Percentiles rank a stretch among this genome's conserved stretches.
phyloP scores from a whole-genome alignment of 805 yeast species.

The Brettanomyces custersianus region DNA sequence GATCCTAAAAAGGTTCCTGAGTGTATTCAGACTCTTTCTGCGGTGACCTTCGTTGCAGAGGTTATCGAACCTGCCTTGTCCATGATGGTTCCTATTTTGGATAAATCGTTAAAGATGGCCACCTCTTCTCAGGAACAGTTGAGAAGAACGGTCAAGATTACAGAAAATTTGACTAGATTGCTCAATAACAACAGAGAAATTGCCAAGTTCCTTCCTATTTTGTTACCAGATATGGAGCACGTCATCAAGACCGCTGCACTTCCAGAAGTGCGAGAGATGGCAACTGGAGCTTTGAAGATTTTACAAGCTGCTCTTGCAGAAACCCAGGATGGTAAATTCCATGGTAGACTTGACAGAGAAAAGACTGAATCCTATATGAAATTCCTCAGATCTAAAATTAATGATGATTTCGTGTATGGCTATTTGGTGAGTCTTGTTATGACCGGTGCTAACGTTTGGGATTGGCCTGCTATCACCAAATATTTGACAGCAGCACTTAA shows the following conservation, averaged over 20 bases:
- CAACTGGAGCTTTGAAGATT: conserved; percentile 76
- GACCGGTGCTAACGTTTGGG: conserved; percentile 63
- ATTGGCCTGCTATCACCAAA: conserved; percentile 54
- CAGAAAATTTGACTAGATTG: conserved; percentile 90
- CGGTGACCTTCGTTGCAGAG: conserved; percentile 96
- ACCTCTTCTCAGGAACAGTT: conserved; percentile 92
- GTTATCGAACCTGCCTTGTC: conserved; percentile 95
- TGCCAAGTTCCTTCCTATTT: conserved; percentile 74
- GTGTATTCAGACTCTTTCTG: conserved; percentile 80
- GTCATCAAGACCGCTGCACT: conserved; percentile 85
- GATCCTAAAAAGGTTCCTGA: conserved; percentile 84
- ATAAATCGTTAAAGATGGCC: conserved; percentile 77
- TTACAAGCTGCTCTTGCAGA: conserved; percentile 68
- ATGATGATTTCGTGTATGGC: conserved; percentile 30
- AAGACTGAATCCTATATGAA: conserved; percentile 40
- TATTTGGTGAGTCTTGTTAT: conserved; percentile 48
- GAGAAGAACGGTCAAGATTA: conserved; percentile 92
- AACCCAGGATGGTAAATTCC: conserved; percentile 61
- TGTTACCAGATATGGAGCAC: conserved; percentile 85
- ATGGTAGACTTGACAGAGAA: conserved; percentile 57
- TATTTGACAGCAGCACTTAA: conserved; percentile 37
- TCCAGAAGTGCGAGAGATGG: conserved; percentile 94
- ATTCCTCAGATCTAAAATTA: conserved; percentile 19
- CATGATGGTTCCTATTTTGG: conserved; percentile 83
- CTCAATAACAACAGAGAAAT: conserved; percentile 92